These are phyloP conservation scores for Chrysoporthe puriensis DNA, from an alignment of 2,329 filamentous ascomycete genomes.

Conservation along the genomic window DNA sequence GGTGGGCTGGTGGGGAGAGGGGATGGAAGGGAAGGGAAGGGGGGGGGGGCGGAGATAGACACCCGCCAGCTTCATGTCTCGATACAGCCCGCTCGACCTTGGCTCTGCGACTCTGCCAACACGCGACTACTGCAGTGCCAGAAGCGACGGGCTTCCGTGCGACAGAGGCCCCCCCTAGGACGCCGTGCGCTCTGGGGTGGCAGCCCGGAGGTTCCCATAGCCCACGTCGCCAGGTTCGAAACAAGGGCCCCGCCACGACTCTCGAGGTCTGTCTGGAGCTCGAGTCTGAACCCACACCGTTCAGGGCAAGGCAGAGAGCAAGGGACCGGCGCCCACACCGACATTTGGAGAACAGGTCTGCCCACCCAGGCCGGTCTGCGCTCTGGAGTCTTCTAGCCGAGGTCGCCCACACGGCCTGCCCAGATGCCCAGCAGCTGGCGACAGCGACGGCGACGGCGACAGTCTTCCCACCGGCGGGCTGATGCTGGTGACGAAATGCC, in stretches of 20 bases:
- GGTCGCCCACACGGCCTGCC: not conserved
- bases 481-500: conserved; percentile 2
- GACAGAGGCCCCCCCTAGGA: not conserved
- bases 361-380: not conserved
- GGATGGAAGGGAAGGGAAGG: not conserved
- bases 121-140: not conserved
- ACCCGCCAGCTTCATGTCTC: not conserved
- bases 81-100: not conserved
- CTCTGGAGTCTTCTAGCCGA: not conserved
- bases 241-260: not conserved
- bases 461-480: too few relatives aligned
- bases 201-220: not conserved
- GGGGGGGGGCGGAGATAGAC: not conserved
- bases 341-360: conserved; percentile 23
- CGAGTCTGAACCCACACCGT: conserved; percentile 4
- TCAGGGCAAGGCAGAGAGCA: conserved; percentile 4
- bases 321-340: conserved; percentile 25
- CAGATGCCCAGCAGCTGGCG: not conserved
- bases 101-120: not conserved
- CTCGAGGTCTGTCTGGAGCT: not conserved
- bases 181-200: not conserved
- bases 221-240: not conserved
- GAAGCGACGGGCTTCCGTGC: not conserved
- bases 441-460: not conserved
- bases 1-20: not conserved